Evolutionary conservation across 768 basidiomycete species (phyloP), one percentile per base, ranked within the genome.

Genomic region (Neoboletus subvelutipes): DNA sequence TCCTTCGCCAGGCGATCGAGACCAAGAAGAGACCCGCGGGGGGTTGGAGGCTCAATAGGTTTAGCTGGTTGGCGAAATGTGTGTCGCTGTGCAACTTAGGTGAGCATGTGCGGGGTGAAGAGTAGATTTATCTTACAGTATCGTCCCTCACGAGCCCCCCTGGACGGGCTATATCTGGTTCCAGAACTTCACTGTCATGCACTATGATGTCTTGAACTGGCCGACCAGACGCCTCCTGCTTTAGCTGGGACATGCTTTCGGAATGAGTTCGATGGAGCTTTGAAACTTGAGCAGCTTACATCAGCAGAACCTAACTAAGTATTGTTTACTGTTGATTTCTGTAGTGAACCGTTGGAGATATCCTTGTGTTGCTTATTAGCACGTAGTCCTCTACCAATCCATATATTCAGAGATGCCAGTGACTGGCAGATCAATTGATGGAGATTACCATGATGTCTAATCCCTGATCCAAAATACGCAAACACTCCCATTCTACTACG

Each of bases 1-100:
- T 97, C 93, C 47, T 82, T 84, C 0, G 97, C 97, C 3, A 98
- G 79, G 26, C 81, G 82, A 68, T 99, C 95, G 7, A 98, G 78
- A 4, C 96, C 95, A 1, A 98, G 83, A 4, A 92, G 65, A 6
- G 95, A 97, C 0, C 82, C 74, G 46, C 91, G 79, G 1, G 91
- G 90, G 15, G 90, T 90, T 12, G 87, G 85, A 3, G 90, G 89
- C 64, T 88, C 87, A 8, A 89, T 71, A 10, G 86, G 83, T 64
- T 81, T 86, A 6, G 83, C 83, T 2, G 92, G 92, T 66, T 84
- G 77, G 50, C 84, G 81, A 74, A 97, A 98, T 0, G 86, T 85
- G 64, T 96, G 92, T 71, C 78, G 80, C 92, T 94, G 62, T 24
- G 47, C 5, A 56, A 8, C 24, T 34, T 37, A 41, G 24, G 41